phyloP scores from a whole-genome alignment of 192 early-diverging fungal genomes.

The Phlyctochytrium bullatum region DNA sequence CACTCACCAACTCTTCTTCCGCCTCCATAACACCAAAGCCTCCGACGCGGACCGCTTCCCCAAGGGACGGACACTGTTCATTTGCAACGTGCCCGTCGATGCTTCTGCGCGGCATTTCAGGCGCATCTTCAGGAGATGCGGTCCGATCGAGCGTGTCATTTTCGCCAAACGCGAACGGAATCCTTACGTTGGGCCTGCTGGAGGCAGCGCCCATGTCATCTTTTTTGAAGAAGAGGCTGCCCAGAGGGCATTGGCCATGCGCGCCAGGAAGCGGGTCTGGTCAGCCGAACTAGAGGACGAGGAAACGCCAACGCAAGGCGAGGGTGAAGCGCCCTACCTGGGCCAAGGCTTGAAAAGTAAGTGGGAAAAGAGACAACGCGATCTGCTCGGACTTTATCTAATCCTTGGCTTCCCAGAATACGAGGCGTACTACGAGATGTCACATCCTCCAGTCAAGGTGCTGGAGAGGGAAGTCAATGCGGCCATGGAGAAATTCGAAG shows the following conservation, averaged over 20 bases:
- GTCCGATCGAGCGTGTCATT: slow-evolving; percentile 32
- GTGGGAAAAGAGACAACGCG: not conserved
- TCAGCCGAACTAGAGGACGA: slow-evolving; percentile 35
- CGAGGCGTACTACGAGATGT: slow-evolving; percentile 17
- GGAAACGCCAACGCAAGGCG: no score
- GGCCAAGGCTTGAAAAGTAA: slow-evolving; percentile 15
- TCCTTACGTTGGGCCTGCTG: not conserved
- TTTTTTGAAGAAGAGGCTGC: slow-evolving; percentile 69
- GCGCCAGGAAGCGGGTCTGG: slow-evolving; percentile 58
- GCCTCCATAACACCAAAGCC: not conserved
- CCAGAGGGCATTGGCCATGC: slow-evolving; percentile 62
- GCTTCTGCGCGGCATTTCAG: slow-evolving; percentile 32
- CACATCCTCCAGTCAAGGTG: slow-evolving; percentile 37
- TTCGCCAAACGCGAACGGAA: not conserved
- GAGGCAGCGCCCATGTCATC: slow-evolving; percentile 34
- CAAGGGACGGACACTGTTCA: slow-evolving; percentile 36
- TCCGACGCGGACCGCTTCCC: not conserved
- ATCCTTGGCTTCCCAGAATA: slow-evolving; percentile 14
- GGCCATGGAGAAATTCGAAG: slow-evolving; percentile 72
- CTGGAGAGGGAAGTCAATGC: slow-evolving; percentile 66
- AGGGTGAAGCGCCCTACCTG: slow-evolving; percentile 12
- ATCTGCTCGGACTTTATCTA: slow-evolving; percentile 13
- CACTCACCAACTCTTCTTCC: not conserved
- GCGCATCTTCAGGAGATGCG: slow-evolving; percentile 45
- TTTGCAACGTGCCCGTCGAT: slow-evolving; percentile 42